These are phyloP conservation scores for Chrysanthemum seticuspe DNA, from an alignment of 129 eudicot species.

Conservation along the genomic window DNA sequence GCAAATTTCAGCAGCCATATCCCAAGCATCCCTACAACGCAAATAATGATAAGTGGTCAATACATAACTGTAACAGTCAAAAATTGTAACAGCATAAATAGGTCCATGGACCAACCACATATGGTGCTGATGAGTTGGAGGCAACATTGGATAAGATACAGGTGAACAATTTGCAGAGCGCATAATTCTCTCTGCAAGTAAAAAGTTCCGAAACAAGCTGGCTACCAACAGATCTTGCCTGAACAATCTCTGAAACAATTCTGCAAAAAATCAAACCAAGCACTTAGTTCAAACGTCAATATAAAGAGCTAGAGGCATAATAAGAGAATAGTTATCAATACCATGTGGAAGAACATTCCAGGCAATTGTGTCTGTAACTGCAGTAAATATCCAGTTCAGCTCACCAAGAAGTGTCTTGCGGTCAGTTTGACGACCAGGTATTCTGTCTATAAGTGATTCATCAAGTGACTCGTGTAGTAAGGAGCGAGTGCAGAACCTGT, in stretches of 20 bases:
- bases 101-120: conserved; percentile 63
- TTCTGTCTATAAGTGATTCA: conserved; percentile 88
- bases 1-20: conserved; percentile 99
- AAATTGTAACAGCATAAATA: neutral
- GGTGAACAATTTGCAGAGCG: conserved; percentile 98
- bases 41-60: conserved; percentile 10
- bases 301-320: conserved; percentile 17
- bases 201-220: conserved; percentile 89
- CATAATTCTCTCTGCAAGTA: conserved; percentile 96
- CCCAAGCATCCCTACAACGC: conserved; percentile 98
- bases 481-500: conserved; percentile 93
- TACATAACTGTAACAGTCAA: conserved; percentile 6
- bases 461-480: conserved; percentile 80
- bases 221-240: conserved; percentile 98
- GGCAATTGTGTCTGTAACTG: conserved; percentile 96
- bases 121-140: conserved; percentile 99
- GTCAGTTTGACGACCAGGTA: conserved; percentile 97
- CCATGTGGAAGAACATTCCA: conserved; percentile 99
- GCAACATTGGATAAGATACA: conserved; percentile 85
- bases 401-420: conserved; percentile 98
- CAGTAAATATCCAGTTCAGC: conserved; percentile 98
- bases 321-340: conserved; percentile 29
- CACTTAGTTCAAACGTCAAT: neutral
- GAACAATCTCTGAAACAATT: conserved; percentile 87
- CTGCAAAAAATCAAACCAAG: conserved; percentile 44